A percentile compares a stretch with the other conserved stretches of the same genome.
These are phyloP conservation scores for Cinnamomum chago DNA, from an alignment of 164 flowering plant species.

Conservation along the genomic window DNA sequence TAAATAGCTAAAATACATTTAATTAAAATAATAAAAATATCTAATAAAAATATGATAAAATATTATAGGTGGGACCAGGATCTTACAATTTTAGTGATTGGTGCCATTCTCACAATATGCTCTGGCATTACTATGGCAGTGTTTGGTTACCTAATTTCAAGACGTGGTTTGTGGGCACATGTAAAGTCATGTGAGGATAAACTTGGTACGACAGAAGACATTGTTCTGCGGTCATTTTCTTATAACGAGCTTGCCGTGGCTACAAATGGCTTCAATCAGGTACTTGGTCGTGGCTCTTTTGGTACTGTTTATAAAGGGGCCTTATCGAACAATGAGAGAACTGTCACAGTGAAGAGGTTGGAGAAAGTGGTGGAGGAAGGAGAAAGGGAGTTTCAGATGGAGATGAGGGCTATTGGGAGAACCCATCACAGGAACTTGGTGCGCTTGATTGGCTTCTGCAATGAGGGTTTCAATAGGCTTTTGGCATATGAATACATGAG, in stretches of 20 bases:
- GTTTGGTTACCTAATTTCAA: background rate
- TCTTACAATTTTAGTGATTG: background rate
- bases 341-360: conserved; percentile 20
- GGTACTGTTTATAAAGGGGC: conserved; percentile 22
- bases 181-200: background rate
- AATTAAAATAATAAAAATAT: too few species aligned
- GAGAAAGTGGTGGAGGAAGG: conserved; percentile 17
- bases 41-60: too few species aligned
- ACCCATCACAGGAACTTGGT: conserved; percentile 30
- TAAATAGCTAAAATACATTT: too few species aligned
- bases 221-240: conserved; percentile 7
- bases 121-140: background rate
- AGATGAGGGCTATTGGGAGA: conserved; percentile 18
- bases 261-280: conserved; percentile 20
- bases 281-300: conserved; percentile 19
- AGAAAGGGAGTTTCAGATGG: conserved; percentile 21
- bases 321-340: background rate
- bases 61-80: too few species aligned
- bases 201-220: background rate
- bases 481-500: conserved; percentile 27
- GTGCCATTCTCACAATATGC: background rate
- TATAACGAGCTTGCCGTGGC: conserved; percentile 17
- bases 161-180: background rate
- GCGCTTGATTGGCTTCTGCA: conserved; percentile 17
- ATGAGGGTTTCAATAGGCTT: conserved; percentile 13